Conservation (phyloP, 495 filamentous ascomycete genomes). For the Penicillium soppii region DNA sequence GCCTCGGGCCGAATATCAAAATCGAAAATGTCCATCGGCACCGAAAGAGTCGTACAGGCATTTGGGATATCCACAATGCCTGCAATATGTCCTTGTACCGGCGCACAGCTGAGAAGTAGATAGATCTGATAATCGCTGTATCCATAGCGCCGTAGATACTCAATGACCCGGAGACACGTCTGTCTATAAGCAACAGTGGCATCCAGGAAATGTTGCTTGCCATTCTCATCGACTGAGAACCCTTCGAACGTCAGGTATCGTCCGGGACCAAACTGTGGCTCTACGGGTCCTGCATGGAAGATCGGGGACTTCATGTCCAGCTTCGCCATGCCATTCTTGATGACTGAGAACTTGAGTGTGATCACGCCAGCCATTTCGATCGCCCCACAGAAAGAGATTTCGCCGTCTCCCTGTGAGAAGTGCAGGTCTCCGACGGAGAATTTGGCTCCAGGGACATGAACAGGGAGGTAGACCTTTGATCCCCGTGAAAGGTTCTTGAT, state of each 20-base stretch:
- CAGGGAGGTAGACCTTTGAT: constrained; percentile 85
- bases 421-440: constrained; percentile 93
- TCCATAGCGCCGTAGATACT: constrained; percentile 84
- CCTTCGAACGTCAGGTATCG: constrained; percentile 91
- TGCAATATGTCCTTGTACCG: constrained; percentile 90
- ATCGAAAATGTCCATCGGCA: constrained; percentile 96
- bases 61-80: constrained; percentile 87
- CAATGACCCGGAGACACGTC: constrained; percentile 77
- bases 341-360: constrained; percentile 84
- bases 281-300: constrained; percentile 86
- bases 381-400: constrained; percentile 94
- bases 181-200: constrained; percentile 90
- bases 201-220: constrained; percentile 93
- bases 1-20: constrained; percentile 82
- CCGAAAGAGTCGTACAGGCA: constrained; percentile 84
- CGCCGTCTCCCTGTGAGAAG: constrained; percentile 88
- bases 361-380: constrained; percentile 97
- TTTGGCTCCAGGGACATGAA: constrained; percentile 83
- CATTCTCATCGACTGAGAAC: constrained; percentile 87
- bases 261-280: constrained; percentile 86
- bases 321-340: constrained; percentile 78
- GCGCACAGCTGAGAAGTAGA: constrained; percentile 82
- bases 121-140: constrained; percentile 84
- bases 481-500: constrained; percentile 90
- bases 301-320: constrained; percentile 84